Percentiles rank a stretch among this genome's conserved stretches.
Evolutionary conservation across 2,329 filamentous ascomycete genomes (phyloP).

Genomic region (Coccinonectria pachysandricola): DNA sequence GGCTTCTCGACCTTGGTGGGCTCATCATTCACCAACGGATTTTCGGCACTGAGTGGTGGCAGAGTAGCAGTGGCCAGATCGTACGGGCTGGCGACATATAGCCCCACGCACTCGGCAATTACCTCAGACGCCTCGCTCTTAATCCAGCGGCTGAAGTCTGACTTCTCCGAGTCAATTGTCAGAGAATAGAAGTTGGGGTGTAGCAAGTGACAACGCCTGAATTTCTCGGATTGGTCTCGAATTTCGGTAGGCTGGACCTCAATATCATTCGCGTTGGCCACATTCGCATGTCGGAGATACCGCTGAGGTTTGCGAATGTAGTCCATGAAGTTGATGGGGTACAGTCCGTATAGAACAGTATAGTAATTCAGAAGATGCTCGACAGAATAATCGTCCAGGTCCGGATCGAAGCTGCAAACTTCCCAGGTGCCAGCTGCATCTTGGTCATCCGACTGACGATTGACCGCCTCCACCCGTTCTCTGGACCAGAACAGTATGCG

Average conservation of each 20-base stretch:
- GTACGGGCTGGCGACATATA: constrained; percentile 39
- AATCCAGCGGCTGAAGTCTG: constrained; percentile 66
- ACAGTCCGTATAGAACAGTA: constrained; percentile 72
- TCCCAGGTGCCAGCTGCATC: constrained; percentile 46
- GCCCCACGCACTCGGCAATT: constrained; percentile 65
- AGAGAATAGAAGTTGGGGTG: constrained; percentile 79
- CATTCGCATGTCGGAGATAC: constrained; percentile 64
- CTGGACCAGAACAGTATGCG: constrained; percentile 70
- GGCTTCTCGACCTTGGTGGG: constrained; percentile 12
- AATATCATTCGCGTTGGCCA: constrained; percentile 59
- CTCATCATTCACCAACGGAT: no score
- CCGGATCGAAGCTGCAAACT: constrained; percentile 48
- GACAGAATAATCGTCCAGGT: constrained; percentile 50
- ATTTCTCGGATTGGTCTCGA: constrained; percentile 62
- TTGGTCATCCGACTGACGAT: constrained; percentile 28
- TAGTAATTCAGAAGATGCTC: constrained; percentile 66
- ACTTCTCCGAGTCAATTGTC: constrained; percentile 70
- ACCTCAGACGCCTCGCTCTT: constrained; percentile 72
- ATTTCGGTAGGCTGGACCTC: constrained; percentile 73
- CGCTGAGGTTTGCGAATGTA: constrained; percentile 75
- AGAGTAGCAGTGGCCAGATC: no score
- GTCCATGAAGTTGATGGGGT: constrained; percentile 77
- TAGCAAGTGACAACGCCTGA: constrained; percentile 61
- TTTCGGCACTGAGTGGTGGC: no score
- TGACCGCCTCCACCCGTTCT: constrained; percentile 32